Percentiles rank a stretch among this genome's conserved stretches.
phyloP scores from a whole-genome alignment of 257 asterid species.

The Solanum ossicruentum region DNA sequence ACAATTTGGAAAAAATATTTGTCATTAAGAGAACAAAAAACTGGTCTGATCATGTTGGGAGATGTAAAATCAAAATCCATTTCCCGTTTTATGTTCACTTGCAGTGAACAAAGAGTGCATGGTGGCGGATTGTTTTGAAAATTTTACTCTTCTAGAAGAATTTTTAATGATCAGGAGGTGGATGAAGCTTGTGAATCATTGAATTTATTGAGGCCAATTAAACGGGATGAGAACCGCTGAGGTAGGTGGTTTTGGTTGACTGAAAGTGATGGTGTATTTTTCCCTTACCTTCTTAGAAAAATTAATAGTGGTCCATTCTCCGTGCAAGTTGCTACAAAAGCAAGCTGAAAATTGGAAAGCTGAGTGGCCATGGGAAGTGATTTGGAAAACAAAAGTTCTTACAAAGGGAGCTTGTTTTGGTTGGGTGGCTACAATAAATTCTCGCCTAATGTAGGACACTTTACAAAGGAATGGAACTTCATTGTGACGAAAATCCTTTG shows the following conservation, averaged over 20 bases:
- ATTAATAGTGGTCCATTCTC: neutral
- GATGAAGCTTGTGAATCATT: neutral
- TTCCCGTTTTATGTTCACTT: neutral
- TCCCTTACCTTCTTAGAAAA: neutral
- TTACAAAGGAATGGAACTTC: neutral
- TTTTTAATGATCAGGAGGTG: neutral
- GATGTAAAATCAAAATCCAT: neutral
- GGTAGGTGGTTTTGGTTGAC: neutral
- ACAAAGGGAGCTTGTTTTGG: neutral
- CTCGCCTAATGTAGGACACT: neutral
- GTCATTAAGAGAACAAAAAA: neutral
- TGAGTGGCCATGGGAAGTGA: neutral
- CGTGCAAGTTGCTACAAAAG: neutral
- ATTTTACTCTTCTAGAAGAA: neutral
- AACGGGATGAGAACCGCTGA: neutral
- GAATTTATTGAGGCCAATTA: neutral
- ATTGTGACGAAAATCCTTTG: neutral
- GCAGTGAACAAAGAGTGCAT: neutral
- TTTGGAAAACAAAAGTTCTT: neutral
- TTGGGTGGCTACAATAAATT: neutral
- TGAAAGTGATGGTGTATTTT: neutral
- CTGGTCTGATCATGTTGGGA: neutral
- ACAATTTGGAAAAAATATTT: neutral
- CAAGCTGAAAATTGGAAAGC: neutral
- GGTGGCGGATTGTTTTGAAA: neutral